Evolutionary conservation across 1,139 yeast genomes (phyloP).

Genomic region (Zygoascus sp.): DNA sequence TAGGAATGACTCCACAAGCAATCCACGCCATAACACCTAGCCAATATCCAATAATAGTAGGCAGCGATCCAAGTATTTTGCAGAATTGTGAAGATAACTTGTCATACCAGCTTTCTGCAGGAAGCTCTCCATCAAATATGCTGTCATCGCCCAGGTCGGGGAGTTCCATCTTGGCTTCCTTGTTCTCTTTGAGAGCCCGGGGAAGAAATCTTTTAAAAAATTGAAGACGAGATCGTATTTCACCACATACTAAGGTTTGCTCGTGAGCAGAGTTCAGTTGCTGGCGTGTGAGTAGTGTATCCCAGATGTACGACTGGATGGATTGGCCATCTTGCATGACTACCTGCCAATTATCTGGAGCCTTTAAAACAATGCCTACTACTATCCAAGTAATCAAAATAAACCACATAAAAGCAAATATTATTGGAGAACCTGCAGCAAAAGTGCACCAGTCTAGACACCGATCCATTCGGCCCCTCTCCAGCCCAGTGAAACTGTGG

Average conservation of each 20-base stretch:
- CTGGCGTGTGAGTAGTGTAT: conserved; percentile 40
- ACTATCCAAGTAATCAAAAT: conserved; percentile 34
- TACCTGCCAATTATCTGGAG: conserved; percentile 39
- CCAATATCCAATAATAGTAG: conserved; percentile 36
- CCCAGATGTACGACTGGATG: conserved; percentile 40
- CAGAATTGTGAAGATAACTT: conserved; percentile 27
- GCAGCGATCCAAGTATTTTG: conserved; percentile 32
- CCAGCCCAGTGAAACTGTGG: conserved; percentile 2
- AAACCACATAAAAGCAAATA: conserved; percentile 24
- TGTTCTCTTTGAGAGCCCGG: conserved; percentile 6
- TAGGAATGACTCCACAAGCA: conserved; percentile 31
- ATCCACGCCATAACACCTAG: conserved; percentile 37
- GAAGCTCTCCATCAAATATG: conserved; percentile 15
- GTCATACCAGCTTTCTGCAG: conserved; percentile 33
- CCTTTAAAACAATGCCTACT: conserved; percentile 33
- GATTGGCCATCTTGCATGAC: conserved; percentile 43
- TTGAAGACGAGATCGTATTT: conserved; percentile 33
- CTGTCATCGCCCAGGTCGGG: conserved; percentile 9
- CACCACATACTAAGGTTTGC: conserved; percentile 26
- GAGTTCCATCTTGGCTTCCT: background rate
- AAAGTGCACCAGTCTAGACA: conserved; percentile 24
- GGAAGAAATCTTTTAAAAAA: conserved; percentile 27
- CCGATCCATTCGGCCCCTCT: conserved; percentile 10
- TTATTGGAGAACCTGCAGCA: conserved; percentile 32
- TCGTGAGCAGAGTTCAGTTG: conserved; percentile 31